These are phyloP conservation scores for Hypoxylon sp. DNA, from an alignment of 2,329 filamentous ascomycete species.

Conservation along the genomic window DNA sequence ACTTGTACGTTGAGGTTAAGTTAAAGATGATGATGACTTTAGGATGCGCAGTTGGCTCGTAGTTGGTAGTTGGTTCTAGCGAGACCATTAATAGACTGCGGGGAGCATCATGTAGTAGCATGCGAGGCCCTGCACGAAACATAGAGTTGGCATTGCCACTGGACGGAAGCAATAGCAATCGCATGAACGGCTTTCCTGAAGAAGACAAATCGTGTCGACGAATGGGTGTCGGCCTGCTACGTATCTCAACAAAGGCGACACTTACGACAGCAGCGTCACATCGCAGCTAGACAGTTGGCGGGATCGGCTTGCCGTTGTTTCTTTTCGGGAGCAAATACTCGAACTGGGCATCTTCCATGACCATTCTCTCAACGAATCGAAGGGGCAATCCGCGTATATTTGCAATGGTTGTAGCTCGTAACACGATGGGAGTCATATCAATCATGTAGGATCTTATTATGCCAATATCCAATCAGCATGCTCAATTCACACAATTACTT, in stretches of 20 bases:
- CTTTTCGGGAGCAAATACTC: conserved; percentile 30
- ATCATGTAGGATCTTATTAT: conserved; percentile 9
- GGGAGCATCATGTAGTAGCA: conserved; percentile 15
- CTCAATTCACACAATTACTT: conserved; percentile 15
- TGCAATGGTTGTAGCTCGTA: conserved; percentile 15
- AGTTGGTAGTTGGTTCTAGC: too few species aligned
- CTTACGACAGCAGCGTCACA: conserved; percentile 30
- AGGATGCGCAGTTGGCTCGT: conserved; percentile 8
- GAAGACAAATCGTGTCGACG: conserved; percentile 10
- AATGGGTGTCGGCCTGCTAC: conserved; percentile 12
- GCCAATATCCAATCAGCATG: conserved; percentile 22
- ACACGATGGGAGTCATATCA: conserved; percentile 12
- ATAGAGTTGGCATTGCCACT: conserved; percentile 10
- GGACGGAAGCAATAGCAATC: conserved; percentile 5
- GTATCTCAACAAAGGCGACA: conserved; percentile 3
- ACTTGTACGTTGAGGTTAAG: conserved; percentile 5
- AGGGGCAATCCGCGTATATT: conserved; percentile 14
- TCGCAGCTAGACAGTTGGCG: conserved; percentile 12
- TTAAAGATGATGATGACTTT: conserved; percentile 13
- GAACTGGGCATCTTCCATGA: conserved; percentile 23
- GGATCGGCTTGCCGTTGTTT: neutral
- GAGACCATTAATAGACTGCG: conserved; percentile 16
- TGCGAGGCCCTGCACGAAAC: conserved; percentile 22
- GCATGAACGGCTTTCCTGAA: conserved; percentile 20
- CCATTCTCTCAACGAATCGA: neutral